phyloP scores from a whole-genome alignment of 2,329 filamentous ascomycete genomes.

The Phialophora expanda region DNA sequence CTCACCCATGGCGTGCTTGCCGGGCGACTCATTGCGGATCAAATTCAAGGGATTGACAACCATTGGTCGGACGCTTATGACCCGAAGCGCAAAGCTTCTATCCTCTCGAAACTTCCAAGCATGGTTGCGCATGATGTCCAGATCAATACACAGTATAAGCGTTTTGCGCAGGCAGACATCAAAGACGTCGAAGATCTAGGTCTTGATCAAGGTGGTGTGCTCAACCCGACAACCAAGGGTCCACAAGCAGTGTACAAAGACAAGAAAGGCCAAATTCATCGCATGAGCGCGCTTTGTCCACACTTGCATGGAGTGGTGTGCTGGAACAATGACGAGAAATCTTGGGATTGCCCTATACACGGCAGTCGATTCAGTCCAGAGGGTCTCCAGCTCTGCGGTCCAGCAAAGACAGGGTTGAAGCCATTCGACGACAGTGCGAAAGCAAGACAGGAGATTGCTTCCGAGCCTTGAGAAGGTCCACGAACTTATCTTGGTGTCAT shows the following conservation, averaged over 20 bases:
- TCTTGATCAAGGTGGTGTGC: constrained; percentile 57
- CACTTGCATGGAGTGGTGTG: constrained; percentile 62
- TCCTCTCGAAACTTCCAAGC: constrained; percentile 52
- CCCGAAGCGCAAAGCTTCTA: constrained; percentile 43
- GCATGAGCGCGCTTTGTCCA: constrained; percentile 62
- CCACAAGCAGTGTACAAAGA: constrained; percentile 64
- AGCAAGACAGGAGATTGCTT: constrained; percentile 12
- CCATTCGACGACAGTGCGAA: constrained; percentile 18
- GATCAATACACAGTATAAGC: constrained; percentile 63
- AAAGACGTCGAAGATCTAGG: constrained; percentile 62
- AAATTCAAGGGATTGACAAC: constrained; percentile 56
- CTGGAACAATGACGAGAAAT: constrained; percentile 62
- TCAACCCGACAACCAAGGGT: constrained; percentile 54
- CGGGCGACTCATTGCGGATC: constrained; percentile 59
- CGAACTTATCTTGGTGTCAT: too few species aligned
- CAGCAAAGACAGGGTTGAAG: constrained; percentile 47
- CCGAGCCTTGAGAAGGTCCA: constrained; percentile 1
- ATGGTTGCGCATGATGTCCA: constrained; percentile 60
- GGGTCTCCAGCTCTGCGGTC: constrained; percentile 50
- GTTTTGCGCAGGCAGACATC: constrained; percentile 60
- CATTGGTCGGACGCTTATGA: constrained; percentile 11
- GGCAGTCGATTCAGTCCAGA: constrained; percentile 52
- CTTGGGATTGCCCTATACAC: constrained; percentile 61
- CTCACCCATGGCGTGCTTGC: constrained; percentile 63
- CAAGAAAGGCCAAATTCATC: constrained; percentile 56